These are phyloP conservation scores for Hypocrella siamensis DNA, from an alignment of 2,329 filamentous ascomycete species.

Conservation along the genomic window DNA sequence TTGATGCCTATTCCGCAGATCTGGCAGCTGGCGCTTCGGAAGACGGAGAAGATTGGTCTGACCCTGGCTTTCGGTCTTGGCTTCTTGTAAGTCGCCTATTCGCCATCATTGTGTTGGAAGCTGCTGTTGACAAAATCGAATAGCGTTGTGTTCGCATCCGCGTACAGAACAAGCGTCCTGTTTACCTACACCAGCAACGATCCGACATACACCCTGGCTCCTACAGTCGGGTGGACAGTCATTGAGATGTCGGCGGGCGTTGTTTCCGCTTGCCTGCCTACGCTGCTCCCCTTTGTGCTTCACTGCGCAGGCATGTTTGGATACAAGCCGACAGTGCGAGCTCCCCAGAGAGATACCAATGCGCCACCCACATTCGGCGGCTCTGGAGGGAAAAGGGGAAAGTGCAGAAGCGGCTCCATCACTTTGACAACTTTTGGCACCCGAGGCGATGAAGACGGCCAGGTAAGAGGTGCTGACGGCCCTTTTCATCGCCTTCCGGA, in stretches of 20 bases:
- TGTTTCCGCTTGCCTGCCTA: constrained; percentile 36
- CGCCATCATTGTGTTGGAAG: background rate
- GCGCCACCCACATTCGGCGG: constrained; percentile 8
- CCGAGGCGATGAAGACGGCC: constrained; percentile 3
- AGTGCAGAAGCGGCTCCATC: constrained; percentile 7
- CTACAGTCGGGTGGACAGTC: constrained; percentile 28
- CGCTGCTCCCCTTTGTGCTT: constrained; percentile 28
- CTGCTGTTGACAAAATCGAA: background rate
- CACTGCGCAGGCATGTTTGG: constrained; percentile 21
- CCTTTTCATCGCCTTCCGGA: constrained; percentile 18
- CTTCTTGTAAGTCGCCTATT: constrained; percentile 19
- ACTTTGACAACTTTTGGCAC: constrained; percentile 6
- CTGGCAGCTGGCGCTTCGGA: constrained; percentile 26
- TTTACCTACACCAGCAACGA: constrained; percentile 25
- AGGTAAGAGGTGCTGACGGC: constrained; percentile 3
- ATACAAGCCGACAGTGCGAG: constrained; percentile 15
- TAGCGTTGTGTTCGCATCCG: constrained; percentile 30
- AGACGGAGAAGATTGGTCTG: constrained; percentile 25
- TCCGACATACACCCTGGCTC: constrained; percentile 29
- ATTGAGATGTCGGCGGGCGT: constrained; percentile 35
- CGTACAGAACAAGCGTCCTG: constrained; percentile 29
- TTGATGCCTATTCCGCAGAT: constrained; percentile 27
- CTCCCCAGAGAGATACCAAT: constrained; percentile 11
- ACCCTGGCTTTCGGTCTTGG: constrained; percentile 27
- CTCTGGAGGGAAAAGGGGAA: constrained; percentile 5